Evolutionary conservation across 192 early-diverging fungal genomes (phyloP).

Genomic region (Coemansia sp.): DNA sequence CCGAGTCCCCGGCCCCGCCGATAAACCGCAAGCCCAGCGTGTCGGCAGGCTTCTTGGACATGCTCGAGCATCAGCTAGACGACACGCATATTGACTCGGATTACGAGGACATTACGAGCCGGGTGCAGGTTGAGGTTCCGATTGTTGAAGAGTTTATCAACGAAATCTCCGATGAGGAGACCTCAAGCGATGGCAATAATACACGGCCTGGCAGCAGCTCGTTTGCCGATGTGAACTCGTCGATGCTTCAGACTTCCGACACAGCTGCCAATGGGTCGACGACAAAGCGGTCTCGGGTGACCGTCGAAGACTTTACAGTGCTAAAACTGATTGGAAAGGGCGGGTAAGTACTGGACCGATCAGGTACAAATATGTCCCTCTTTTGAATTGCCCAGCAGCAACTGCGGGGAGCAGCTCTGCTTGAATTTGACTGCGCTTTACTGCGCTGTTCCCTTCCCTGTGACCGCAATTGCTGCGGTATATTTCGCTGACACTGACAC

Average conservation of each 20-base stretch:
- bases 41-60: conserved; percentile 29
- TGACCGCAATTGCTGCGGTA: neutral
- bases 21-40: conserved; percentile 39
- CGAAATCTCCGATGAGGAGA: conserved; percentile 2
- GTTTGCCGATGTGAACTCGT: neutral
- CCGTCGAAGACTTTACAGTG: conserved; percentile 59
- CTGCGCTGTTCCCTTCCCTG: conserved; percentile 4
- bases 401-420: neutral
- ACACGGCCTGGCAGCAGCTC: neutral
- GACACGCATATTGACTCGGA: conserved; percentile 41
- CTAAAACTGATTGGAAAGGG: conserved; percentile 68
- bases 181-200: neutral
- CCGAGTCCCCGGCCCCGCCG: conserved; percentile 20
- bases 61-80: conserved; percentile 50
- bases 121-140: conserved; percentile 45
- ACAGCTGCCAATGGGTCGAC: neutral
- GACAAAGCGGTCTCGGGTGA: conserved; percentile 13
- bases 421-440: conserved; percentile 24
- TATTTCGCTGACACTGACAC: neutral
- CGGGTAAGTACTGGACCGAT: conserved; percentile 34
- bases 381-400: neutral
- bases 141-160: conserved; percentile 48
- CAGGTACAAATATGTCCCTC: neutral
- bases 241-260: neutral
- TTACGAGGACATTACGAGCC: conserved; percentile 48